A percentile compares a stretch with the other conserved stretches of the same genome.
These are phyloP conservation scores for Rhododendron ovatum DNA, from an alignment of 148 eudicot species.

Conservation along the genomic window DNA sequence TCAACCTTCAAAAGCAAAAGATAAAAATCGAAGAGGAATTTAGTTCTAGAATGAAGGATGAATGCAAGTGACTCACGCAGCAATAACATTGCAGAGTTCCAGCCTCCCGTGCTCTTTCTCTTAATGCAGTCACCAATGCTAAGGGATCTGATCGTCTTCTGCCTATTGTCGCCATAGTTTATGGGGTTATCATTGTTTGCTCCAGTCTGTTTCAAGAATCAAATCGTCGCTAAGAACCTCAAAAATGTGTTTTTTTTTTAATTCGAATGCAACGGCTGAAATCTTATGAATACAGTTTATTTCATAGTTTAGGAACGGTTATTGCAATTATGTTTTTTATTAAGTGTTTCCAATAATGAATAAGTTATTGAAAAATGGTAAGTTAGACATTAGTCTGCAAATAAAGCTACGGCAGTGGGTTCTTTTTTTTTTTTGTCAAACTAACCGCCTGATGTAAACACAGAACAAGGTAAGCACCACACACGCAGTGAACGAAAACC, in stretches of 20 bases:
- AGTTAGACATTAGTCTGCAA: no score
- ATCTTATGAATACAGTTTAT: no score
- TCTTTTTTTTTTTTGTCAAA: no score
- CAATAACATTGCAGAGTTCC: conserved; percentile 47
- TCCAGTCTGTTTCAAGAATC: conserved; percentile 1
- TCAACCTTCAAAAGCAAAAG: neutral
- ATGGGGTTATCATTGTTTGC: neutral
- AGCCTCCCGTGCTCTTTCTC: conserved; percentile 45
- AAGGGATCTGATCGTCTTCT: neutral
- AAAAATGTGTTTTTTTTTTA: neutral
- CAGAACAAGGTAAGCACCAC: no score
- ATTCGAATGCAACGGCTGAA: neutral
- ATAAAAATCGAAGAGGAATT: neutral
- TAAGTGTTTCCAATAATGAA: no score
- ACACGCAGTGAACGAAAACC: no score
- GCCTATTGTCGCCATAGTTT: neutral
- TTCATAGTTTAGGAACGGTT: no score
- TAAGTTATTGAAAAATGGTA: no score
- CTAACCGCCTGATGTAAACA: no score
- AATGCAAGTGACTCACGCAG: conserved; percentile 36
- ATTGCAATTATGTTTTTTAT: no score
- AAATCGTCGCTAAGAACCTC: neutral
- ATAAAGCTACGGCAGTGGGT: no score
- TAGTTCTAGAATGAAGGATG: neutral
- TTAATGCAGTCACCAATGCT: neutral